phyloP scores from a whole-genome alignment of 1,284 basidiomycete genomes.

The Microbotryum silenes-acaulis region DNA sequence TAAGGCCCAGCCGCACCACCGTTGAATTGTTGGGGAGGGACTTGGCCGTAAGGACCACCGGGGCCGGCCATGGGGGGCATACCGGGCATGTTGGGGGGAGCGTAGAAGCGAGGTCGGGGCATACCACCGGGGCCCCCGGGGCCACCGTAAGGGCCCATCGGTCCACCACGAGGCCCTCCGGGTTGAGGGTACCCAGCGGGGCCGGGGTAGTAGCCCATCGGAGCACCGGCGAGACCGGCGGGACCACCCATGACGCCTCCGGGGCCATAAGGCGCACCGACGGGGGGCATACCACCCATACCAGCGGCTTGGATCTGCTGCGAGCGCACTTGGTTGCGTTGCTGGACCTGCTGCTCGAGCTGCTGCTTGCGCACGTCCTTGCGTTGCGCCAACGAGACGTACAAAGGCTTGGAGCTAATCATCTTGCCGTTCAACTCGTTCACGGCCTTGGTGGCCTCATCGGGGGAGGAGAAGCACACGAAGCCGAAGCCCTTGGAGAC shows the following conservation, averaged over 20 bases:
- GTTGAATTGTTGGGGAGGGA: constrained; percentile 31
- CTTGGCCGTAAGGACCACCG: constrained; percentile 48
- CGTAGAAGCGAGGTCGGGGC: constrained; percentile 69
- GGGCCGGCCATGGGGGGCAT: constrained; percentile 55
- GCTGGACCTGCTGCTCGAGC: constrained; percentile 94
- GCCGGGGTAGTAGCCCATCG: constrained; percentile 70
- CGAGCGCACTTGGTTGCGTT: constrained; percentile 90
- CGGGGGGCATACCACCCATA: constrained; percentile 33
- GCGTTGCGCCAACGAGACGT: constrained; percentile 96
- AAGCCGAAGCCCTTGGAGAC: constrained; percentile 95
- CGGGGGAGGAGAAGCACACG: constrained; percentile 96
- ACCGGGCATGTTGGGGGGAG: constrained; percentile 63
- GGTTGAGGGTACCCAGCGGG: constrained; percentile 62
- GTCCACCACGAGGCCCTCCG: constrained; percentile 46
- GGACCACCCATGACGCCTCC: constrained; percentile 70
- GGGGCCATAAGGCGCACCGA: constrained; percentile 41
- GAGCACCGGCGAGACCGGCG: constrained; percentile 66
- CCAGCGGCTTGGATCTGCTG: constrained; percentile 54
- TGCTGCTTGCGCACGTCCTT: constrained; percentile 98
- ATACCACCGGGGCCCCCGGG: constrained; percentile 26
- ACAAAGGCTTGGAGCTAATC: constrained; percentile 96
- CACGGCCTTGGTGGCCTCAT: constrained; percentile 98
- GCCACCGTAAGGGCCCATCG: constrained; percentile 51
- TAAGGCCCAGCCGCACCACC: constrained; percentile 17
- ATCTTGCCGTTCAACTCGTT: constrained; percentile 99